Percentiles rank a stretch among this genome's conserved stretches.
Conservation (phyloP, 2,329 filamentous ascomycete genomes). For the Dothideomycetes sp. region DNA sequence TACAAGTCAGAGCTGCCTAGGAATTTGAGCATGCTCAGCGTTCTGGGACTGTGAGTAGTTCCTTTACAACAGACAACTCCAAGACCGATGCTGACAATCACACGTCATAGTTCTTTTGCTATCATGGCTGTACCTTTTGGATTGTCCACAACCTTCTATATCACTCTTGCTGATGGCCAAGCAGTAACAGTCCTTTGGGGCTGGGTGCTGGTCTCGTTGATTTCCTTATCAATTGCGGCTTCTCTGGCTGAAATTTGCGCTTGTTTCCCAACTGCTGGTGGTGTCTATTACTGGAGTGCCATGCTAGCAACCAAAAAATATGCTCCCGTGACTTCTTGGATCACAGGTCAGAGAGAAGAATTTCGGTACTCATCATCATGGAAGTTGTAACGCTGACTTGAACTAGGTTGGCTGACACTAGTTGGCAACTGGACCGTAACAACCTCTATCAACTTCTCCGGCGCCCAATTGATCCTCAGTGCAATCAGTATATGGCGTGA, state of each 20-base stretch:
- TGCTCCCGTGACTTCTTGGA: conserved; percentile 58
- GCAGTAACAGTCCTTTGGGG: conserved; percentile 62
- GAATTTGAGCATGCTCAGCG: conserved; percentile 59
- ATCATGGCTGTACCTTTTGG: conserved; percentile 68
- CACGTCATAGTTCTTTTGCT: conserved; percentile 57
- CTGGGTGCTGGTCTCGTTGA: conserved; percentile 56
- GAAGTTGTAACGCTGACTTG: too few species aligned
- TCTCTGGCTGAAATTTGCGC: conserved; percentile 62
- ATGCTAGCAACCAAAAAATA: conserved; percentile 58
- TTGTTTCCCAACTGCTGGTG: conserved; percentile 58
- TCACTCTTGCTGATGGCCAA: conserved; percentile 59
- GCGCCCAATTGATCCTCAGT: conserved; percentile 58
- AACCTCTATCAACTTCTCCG: conserved; percentile 58
- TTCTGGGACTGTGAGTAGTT: conserved; percentile 45
- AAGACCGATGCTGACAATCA: conserved; percentile 21
- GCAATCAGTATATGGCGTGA: conserved; percentile 64
- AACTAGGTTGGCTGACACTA: conserved; percentile 60
- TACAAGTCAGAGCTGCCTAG: conserved; percentile 59
- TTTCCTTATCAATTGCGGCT: conserved; percentile 55
- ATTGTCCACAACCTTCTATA: conserved; percentile 58
- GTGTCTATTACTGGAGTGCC: conserved; percentile 61
- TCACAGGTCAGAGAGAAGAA: too few species aligned
- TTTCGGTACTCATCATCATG: too few species aligned
- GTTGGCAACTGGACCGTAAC: conserved; percentile 66
- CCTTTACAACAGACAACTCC: not conserved